These are phyloP conservation scores for Hypoxylon sp. DNA, from an alignment of 2,329 filamentous ascomycete species.

Conservation along the genomic window DNA sequence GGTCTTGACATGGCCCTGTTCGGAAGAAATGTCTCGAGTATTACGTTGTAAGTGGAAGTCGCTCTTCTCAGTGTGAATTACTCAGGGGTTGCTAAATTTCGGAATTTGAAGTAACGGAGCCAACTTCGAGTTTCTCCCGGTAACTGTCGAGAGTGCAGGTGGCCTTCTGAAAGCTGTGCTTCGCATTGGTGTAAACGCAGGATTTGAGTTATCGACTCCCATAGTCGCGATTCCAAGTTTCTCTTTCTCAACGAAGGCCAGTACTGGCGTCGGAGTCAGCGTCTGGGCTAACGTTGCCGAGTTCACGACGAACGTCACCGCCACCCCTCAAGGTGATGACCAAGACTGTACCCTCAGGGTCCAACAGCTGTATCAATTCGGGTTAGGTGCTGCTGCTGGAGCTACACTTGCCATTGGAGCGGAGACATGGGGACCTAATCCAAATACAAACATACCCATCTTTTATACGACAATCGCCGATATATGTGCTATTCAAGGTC, in stretches of 20 bases:
- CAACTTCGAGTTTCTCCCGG: slow-evolving; percentile 70
- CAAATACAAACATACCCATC: slow-evolving; percentile 63
- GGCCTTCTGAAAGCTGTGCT: slow-evolving; percentile 63
- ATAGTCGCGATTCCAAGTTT: slow-evolving; percentile 46
- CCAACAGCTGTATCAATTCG: slow-evolving; percentile 66
- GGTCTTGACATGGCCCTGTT: slow-evolving; percentile 66
- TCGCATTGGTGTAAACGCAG: slow-evolving; percentile 63
- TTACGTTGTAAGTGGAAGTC: slow-evolving; percentile 63
- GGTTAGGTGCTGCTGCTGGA: slow-evolving; percentile 68
- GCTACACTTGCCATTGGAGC: slow-evolving; percentile 62
- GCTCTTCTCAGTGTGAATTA: background rate
- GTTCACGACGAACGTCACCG: slow-evolving; percentile 67
- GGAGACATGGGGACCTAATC: slow-evolving; percentile 66
- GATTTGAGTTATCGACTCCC: slow-evolving; percentile 55
- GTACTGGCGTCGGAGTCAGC: slow-evolving; percentile 63
- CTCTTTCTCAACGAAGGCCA: slow-evolving; percentile 46
- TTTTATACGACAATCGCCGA: slow-evolving; percentile 67
- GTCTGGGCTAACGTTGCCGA: slow-evolving; percentile 69
- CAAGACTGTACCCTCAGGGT: slow-evolving; percentile 62
- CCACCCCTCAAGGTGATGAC: slow-evolving; percentile 51
- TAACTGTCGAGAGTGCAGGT: slow-evolving; percentile 62
- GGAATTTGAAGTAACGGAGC: slow-evolving; percentile 62
- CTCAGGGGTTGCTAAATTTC: slow-evolving; percentile 3
- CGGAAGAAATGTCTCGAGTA: slow-evolving; percentile 61
- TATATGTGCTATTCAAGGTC: slow-evolving; percentile 58